Evolutionary conservation across 2,329 filamentous ascomycete species (phyloP), one percentile per base, ranked within the genome.

Genomic region (Rachicladosporium sp.): DNA sequence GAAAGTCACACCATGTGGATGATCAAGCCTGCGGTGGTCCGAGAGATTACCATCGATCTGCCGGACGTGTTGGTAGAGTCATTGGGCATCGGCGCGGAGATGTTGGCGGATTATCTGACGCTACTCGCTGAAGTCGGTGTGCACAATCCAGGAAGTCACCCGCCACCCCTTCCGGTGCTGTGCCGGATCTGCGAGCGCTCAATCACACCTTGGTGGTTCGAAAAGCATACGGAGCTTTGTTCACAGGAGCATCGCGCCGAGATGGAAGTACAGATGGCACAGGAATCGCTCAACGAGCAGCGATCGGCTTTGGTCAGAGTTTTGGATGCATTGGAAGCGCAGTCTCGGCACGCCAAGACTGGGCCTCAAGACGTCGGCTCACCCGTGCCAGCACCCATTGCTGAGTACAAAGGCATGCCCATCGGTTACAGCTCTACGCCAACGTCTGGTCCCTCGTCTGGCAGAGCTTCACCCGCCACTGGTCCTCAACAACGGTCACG

Each of bases 1-100:
- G 84, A 91, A 58, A 91, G 85, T 55, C 89, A 96, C 70, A 93
- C 86, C 11, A 98, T 98, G 93, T 98, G 91, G 91, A 98, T 98
- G 87, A 77, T 98, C 50, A 83, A 91, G 48, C 91, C 89, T 2
- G 93, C 87, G 63, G 80, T 87, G 31, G 74, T 89, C 4, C 77
- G 87, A 49, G 88, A 96, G 66, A 85, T 98, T 55, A 93, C 93
- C 47, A 96, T 98, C 51, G 91, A 96, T 58, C 74, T 98, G 5
- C 89, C 93, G 10, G 70, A 78, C 42, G 68, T 94, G 21, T 80
- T 98, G 44, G 88, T 96, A 37, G 88, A 96, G 53, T 89, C 88
- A 2, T 72, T 98, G 10, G 91, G 91, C 30, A 88, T 93, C 21
- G 91, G 91, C 31, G 93, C 91, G 36, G 88, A 96, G 61, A 80